phyloP scores from a whole-genome alignment of 805 yeast species.

The fission yeast (Schizosaccharomyces pombe) region DNA sequence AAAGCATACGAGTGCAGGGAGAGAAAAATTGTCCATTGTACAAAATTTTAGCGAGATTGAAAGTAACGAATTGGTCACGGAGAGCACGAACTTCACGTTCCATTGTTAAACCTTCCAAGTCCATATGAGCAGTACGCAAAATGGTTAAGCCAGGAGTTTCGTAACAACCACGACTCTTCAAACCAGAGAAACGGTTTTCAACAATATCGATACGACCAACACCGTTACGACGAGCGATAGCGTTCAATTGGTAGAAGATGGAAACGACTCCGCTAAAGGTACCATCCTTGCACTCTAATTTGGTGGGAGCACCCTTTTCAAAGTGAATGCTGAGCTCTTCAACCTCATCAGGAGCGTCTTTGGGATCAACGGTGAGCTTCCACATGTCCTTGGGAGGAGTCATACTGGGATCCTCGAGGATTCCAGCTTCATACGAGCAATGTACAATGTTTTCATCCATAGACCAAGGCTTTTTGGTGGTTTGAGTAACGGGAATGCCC shows the following conservation, averaged over 20 bases:
- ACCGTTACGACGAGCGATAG: conserved; percentile 95
- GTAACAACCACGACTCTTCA: conserved; percentile 97
- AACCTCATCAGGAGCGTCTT: conserved; percentile 82
- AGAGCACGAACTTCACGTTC: conserved; percentile 95
- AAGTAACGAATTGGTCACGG: conserved; percentile 90
- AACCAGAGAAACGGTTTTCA: conserved; percentile 95
- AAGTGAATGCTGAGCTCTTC: conserved; percentile 70
- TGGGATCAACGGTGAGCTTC: conserved; percentile 91
- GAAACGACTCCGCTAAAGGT: conserved; percentile 70
- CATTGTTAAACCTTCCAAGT: conserved; percentile 84
- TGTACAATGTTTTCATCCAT: conserved; percentile 98
- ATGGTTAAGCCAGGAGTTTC: conserved; percentile 96
- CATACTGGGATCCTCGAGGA: conserved; percentile 91
- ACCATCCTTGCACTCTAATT: conserved; percentile 40
- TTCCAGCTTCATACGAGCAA: conserved; percentile 97
- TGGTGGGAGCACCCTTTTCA: conserved; percentile 68
- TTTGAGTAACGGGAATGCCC: conserved; percentile 84
- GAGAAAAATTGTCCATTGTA: conserved; percentile 96
- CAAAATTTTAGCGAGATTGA: conserved; percentile 66
- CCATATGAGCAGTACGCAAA: conserved; percentile 83
- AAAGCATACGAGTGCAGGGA: conserved; percentile 77
- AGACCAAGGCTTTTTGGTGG: conserved; percentile 98
- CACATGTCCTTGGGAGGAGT: conserved; percentile 99
- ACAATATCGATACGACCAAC: conserved; percentile 98
- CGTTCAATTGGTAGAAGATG: conserved; percentile 74